Evolutionary conservation across 805 yeast species (phyloP), one percentile per base, ranked within the genome.

Genomic region (Candida ortonii): DNA sequence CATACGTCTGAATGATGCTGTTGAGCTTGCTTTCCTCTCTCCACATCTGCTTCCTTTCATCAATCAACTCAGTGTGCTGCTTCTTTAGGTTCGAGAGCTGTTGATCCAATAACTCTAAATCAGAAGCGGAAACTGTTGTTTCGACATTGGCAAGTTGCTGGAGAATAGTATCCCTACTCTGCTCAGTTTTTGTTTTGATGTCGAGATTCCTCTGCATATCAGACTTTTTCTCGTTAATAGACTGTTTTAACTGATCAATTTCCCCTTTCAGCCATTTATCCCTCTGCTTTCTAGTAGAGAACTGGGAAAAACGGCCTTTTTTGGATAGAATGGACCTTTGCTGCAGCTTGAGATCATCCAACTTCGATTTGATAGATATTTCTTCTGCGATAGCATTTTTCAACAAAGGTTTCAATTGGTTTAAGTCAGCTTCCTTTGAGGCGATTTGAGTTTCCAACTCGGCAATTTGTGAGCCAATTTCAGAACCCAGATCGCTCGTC

Each of bases 31-130:
- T 77, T 46, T 86, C 93, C 15, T 80, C 78, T 50, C 96, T 73
- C 95, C 95, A 86, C 8, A 81, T 60, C 7, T 59, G 61, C 52
- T 84, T 87, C 47, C 94, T 73, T 40, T 76, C 70, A 49, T 87
- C 95, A 9, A 73, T 68, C 17, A 76, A 65, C 3, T 53, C 58
- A 14, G 64, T 57, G 30, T 76, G 68, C 16, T 67, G 49, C 3
- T 50, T 39, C 46, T 70, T 78, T 14, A 71, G 46, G 0, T 35
- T 31, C 1, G 45, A 38, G 7, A 69, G 34, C 15, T 57, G 53
- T 0, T 37, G 25, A 17, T 61, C 59, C 2, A 63, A 5, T n/a
- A 55, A 53, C 11, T 62, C 49, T 12, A 67, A 35, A 34, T 63
- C 63, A 4, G 53, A 50, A 4, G 32, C 13, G 13, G 37, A 13